Conservation (phyloP, 768 basidiomycete genomes). For the Polyporus arcularius region DNA sequence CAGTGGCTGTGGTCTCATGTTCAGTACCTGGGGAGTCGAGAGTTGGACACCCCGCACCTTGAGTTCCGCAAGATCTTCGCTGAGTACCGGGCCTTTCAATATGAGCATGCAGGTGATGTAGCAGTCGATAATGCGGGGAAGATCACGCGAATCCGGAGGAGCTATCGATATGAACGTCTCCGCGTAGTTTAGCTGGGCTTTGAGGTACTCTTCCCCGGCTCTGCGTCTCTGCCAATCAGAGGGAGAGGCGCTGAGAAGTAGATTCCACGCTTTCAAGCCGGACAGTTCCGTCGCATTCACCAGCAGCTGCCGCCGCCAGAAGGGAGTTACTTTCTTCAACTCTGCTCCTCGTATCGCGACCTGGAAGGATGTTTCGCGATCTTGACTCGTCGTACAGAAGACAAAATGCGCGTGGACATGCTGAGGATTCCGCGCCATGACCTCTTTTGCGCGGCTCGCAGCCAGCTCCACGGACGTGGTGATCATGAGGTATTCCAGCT, state of each 20-base stretch:
- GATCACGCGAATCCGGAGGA: slow-evolving; percentile 62
- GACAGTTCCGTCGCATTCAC: too few relatives aligned
- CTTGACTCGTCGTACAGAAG: slow-evolving; percentile 27
- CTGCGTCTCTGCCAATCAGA: too few relatives aligned
- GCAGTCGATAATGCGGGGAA: slow-evolving; percentile 62
- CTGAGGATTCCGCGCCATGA: slow-evolving; percentile 52
- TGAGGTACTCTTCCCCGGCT: slow-evolving; percentile 55
- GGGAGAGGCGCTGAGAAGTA: too few relatives aligned
- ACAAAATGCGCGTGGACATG: slow-evolving; percentile 63
- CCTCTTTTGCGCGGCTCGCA: slow-evolving; percentile 43
- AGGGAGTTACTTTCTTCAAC: too few relatives aligned
- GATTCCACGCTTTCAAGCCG: too few relatives aligned
- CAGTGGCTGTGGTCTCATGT: too few relatives aligned
- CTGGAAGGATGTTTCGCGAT: too few relatives aligned
- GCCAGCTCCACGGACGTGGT: slow-evolving; percentile 44
- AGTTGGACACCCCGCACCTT: slow-evolving; percentile 38
- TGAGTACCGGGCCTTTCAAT: slow-evolving; percentile 51
- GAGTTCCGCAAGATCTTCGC: slow-evolving; percentile 50
- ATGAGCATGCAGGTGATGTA: slow-evolving; percentile 53
- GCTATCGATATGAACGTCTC: slow-evolving; percentile 54
- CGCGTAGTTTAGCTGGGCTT: slow-evolving; percentile 61
- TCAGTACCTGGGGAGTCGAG: too few relatives aligned
- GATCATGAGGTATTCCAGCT: slow-evolving; percentile 58
- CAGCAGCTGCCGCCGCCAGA: too few relatives aligned
- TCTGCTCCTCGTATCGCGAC: too few relatives aligned